Conservation (phyloP, 2,329 filamentous ascomycete species). For the Fusarium succisae region DNA sequence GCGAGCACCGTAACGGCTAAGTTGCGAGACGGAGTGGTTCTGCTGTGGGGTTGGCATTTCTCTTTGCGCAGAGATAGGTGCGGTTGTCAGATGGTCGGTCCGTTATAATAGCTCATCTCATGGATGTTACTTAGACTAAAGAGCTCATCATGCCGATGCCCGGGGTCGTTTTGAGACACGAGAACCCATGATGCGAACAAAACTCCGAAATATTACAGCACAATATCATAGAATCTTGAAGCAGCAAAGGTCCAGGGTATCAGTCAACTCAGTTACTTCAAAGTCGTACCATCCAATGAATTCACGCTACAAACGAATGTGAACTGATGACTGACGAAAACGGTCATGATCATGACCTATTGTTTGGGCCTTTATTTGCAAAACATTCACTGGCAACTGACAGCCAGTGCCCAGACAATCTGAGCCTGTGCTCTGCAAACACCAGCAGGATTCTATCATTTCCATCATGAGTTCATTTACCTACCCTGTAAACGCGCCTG, state of each 20-base stretch:
- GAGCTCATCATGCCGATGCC: not conserved
- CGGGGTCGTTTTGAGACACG: not conserved
- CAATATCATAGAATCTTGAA: not conserved
- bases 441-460: not conserved
- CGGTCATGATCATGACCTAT: not conserved
- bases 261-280: not conserved
- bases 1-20: slow-evolving; percentile 10
- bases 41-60: slow-evolving; percentile 17
- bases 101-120: not conserved
- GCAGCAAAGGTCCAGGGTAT: not conserved
- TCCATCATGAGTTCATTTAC: not conserved
- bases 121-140: not conserved
- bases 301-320: not conserved
- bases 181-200: slow-evolving; percentile 10
- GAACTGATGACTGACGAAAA: not conserved
- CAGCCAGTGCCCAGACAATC: not conserved
- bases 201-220: not conserved
- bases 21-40: not conserved
- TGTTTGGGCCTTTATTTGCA: not conserved
- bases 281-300: not conserved
- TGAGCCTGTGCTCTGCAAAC: not conserved
- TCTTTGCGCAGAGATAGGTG: slow-evolving; percentile 16
- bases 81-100: slow-evolving; percentile 21
- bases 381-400: not conserved
- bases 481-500: not conserved